These are phyloP conservation scores for Anastatica hierochuntica DNA, from an alignment of 345 rosid genomes.

Conservation along the genomic window DNA sequence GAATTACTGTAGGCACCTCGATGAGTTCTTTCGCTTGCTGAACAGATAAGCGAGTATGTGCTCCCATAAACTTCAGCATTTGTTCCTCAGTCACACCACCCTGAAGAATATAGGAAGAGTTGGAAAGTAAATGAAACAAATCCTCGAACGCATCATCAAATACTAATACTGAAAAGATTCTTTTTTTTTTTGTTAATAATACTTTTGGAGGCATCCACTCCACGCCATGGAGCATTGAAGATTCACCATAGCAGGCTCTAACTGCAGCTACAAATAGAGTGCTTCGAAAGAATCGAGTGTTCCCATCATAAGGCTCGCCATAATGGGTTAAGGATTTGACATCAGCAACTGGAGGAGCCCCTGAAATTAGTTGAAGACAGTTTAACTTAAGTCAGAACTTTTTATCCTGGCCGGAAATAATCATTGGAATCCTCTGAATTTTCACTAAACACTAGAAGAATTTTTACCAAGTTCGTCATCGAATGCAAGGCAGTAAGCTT, in stretches of 20 bases:
- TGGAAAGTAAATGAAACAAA: neutral
- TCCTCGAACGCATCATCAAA: neutral
- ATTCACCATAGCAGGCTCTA: slow-evolving; percentile 91
- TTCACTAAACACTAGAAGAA: too few species aligned
- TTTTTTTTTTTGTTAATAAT: neutral
- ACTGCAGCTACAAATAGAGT: slow-evolving; percentile 87
- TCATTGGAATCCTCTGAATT: neutral
- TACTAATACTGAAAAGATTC: neutral
- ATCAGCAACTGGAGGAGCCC: slow-evolving; percentile 76
- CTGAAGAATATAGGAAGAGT: slow-evolving; percentile 25
- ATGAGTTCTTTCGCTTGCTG: slow-evolving; percentile 70
- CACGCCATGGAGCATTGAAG: slow-evolving; percentile 91
- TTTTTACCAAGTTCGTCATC: slow-evolving; percentile 85
- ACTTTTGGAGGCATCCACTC: slow-evolving; percentile 99
- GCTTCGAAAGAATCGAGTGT: slow-evolving; percentile 81
- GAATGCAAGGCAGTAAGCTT: slow-evolving; percentile 93
- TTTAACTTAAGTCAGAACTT: neutral
- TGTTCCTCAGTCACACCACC: slow-evolving; percentile 95
- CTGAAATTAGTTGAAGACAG: slow-evolving; percentile 32
- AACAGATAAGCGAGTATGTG: slow-evolving; percentile 61
- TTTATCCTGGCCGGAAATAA: neutral
- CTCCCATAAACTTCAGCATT: slow-evolving; percentile 94
- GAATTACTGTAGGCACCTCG: slow-evolving; percentile 46
- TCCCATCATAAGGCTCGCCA: slow-evolving; percentile 99
- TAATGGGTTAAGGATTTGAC: slow-evolving; percentile 92